Conservation (phyloP, 345 rosid genomes). For the Garcia nutans region DNA sequence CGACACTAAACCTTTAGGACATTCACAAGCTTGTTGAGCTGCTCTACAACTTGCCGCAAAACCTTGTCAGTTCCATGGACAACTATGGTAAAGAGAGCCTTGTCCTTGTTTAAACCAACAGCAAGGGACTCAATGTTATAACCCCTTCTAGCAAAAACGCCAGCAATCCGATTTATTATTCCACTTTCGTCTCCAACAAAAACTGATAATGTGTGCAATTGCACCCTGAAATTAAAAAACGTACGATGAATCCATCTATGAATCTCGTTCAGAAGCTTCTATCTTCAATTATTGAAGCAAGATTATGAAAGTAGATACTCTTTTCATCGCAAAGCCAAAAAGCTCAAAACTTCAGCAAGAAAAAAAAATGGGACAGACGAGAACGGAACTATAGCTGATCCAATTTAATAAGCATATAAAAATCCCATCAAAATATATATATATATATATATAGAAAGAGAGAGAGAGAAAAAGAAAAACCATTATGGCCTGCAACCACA, state of each 20-base stretch:
- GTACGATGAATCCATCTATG: background rate
- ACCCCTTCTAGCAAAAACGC: constrained; percentile 91
- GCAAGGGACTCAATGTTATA: constrained; percentile 95
- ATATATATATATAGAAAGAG: too few relatives aligned
- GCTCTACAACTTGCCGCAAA: constrained; percentile 82
- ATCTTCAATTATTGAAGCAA: background rate
- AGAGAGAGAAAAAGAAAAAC: too few relatives aligned
- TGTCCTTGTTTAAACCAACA: constrained; percentile 84
- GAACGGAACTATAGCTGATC: background rate
- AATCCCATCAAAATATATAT: too few relatives aligned
- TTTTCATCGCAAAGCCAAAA: background rate
- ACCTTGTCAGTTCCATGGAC: constrained; percentile 79
- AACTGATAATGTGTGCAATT: constrained; percentile 83
- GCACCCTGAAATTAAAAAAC: constrained; percentile 44
- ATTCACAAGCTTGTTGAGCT: constrained; percentile 91
- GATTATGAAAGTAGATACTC: background rate
- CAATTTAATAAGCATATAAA: background rate
- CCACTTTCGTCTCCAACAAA: constrained; percentile 98
- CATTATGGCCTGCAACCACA: background rate
- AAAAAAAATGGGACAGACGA: background rate
- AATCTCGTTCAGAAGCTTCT: background rate
- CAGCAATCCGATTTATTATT: constrained; percentile 91
- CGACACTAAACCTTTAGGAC: constrained; percentile 62
- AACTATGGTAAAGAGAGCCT: constrained; percentile 87
- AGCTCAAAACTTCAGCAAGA: background rate